Evolutionary conservation across 2,329 filamentous ascomycete species (phyloP).

Genomic region (Stachybotrys chlorohalonatus): DNA sequence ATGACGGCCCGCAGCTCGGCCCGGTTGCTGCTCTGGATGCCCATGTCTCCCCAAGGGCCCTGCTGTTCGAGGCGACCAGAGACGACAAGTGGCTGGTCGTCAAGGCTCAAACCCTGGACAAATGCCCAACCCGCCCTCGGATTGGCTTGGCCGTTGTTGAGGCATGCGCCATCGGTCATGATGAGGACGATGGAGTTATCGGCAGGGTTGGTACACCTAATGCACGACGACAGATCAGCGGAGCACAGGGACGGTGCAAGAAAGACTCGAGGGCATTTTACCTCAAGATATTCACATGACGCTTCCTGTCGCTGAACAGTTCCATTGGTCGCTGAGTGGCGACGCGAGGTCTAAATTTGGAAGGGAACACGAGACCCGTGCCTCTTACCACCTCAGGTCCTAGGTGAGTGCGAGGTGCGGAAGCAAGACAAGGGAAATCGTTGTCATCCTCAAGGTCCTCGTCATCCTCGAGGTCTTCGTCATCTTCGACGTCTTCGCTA

Average conservation of each 20-base stretch:
- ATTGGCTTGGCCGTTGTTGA: constrained; percentile 17
- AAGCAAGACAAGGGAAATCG: not conserved
- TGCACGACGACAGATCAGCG: not conserved
- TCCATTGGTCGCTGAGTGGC: not conserved
- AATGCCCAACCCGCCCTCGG: constrained; percentile 32
- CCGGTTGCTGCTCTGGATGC: constrained; percentile 34
- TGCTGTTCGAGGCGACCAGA: constrained; percentile 29
- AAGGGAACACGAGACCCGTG: not conserved
- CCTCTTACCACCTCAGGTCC: not conserved
- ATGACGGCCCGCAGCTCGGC: constrained; percentile 48
- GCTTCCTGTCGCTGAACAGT: not conserved
- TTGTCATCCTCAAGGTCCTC: not conserved
- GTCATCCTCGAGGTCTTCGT: constrained; percentile 3
- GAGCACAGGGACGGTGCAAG: not conserved
- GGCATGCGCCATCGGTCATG: constrained; percentile 23
- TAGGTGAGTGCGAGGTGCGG: not conserved
- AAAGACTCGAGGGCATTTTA: not conserved
- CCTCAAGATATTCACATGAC: not conserved
- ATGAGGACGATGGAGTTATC: not conserved
- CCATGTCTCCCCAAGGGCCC: constrained; percentile 28
- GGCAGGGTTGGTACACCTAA: not conserved
- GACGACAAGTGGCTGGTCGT: constrained; percentile 6
- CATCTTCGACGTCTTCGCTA: constrained; percentile 4
- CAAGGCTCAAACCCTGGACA: constrained; percentile 10
- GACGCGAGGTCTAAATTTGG: not conserved